Percentiles rank a stretch among this genome's conserved stretches.
Evolutionary conservation across 2,329 filamentous ascomycete species (phyloP).

Genomic region (Trichoderma atrobrunneum): DNA sequence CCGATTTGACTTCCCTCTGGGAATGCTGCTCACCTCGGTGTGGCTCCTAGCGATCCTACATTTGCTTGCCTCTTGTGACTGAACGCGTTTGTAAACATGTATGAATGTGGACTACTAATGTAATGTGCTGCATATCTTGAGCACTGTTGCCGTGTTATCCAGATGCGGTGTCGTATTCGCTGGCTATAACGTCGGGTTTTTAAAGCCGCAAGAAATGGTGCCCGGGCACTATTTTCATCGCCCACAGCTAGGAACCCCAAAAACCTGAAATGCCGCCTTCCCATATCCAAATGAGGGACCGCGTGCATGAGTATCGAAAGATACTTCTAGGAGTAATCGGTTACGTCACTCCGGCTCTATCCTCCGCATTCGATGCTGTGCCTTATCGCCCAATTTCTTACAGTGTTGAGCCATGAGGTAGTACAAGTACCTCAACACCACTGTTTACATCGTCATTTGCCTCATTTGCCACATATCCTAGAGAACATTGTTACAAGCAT

Average conservation of each 20-base stretch:
- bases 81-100: not conserved
- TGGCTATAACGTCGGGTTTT: not conserved
- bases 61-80: conserved; percentile 22
- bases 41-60: conserved; percentile 53
- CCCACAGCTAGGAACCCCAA: not conserved
- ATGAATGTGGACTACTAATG: not conserved
- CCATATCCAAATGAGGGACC: not conserved
- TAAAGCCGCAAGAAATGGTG: not conserved
- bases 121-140: not conserved
- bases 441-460: not conserved
- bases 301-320: not conserved
- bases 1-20: conserved; percentile 34
- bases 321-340: not conserved
- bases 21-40: conserved; percentile 41
- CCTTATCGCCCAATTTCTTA: not conserved
- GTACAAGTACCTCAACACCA: conserved; percentile 1
- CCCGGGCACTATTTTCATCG: not conserved
- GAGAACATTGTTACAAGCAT: not conserved
- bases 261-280: not conserved
- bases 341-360: not conserved
- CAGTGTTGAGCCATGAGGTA: not conserved
- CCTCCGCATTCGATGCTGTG: not conserved
- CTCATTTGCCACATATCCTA: not conserved
- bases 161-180: not conserved
- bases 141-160: not conserved